These are phyloP conservation scores for Cyanidium caldarium DNA, from an alignment of 23 red algal species.

Conservation along the genomic window DNA sequence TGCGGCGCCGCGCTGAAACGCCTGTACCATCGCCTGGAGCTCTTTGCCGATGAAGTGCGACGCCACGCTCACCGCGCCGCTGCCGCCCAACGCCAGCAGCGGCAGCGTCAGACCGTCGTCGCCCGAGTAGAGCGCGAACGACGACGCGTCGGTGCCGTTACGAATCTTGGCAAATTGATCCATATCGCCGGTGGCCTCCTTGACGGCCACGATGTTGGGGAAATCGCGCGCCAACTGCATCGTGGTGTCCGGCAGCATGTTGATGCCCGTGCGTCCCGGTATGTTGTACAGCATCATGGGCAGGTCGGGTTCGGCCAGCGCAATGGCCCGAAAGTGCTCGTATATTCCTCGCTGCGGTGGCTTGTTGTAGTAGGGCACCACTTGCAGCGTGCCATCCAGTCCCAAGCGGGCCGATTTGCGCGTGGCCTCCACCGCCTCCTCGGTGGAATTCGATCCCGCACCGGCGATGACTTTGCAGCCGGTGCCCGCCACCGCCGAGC, in stretches of 20 bases:
- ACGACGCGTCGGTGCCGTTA: conserved; percentile 25
- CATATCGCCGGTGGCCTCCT: conserved; percentile 72
- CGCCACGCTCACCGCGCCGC: conserved; percentile 78
- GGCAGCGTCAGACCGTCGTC: conserved; percentile 85
- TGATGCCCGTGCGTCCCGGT: conserved; percentile 63
- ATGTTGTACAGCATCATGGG: conserved; percentile 99
- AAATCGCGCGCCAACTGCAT: conserved; percentile 28
- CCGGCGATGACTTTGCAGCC: conserved; percentile 71
- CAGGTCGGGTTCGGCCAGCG: conserved; percentile 67
- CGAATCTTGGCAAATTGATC: conserved; percentile 61
- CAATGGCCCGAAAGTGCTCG: conserved; percentile 77
- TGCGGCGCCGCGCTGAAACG: conserved; percentile 35
- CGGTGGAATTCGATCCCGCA: conserved; percentile 86
- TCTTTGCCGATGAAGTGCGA: conserved; percentile 82
- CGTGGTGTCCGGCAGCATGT: conserved; percentile 65
- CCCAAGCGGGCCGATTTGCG: conserved; percentile 51
- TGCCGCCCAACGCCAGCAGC: conserved; percentile 62
- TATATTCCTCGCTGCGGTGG: conserved; percentile 92
- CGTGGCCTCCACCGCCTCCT: conserved; percentile 89
- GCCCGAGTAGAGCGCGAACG: conserved; percentile 77
- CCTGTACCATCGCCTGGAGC: conserved; percentile 47
- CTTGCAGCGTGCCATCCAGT: conserved; percentile 87
- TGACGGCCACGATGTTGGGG: conserved; percentile 69
- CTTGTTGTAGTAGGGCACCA: conserved; percentile 99
- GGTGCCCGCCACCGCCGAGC: conserved; percentile 30